Conservation (phyloP, 805 yeast species). For the Ogataea neopini region DNA sequence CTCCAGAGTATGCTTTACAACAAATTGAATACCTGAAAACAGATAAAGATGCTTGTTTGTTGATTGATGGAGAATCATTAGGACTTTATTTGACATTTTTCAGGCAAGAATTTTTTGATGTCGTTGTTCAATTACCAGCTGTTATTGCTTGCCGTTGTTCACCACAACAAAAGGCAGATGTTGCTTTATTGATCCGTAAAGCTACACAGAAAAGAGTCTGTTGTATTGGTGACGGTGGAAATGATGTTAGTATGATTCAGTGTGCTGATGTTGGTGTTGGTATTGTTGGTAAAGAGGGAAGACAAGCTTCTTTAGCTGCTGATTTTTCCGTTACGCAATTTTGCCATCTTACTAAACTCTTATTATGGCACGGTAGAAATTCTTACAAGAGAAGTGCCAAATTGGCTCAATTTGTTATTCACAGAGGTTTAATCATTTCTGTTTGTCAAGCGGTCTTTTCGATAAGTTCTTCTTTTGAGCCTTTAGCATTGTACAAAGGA, state of each 20-base stretch:
- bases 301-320: conserved; percentile 95
- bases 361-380: conserved; percentile 98
- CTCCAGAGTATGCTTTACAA: conserved; percentile 67
- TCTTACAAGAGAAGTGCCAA: conserved; percentile 95
- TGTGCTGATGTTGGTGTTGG: conserved; percentile 99
- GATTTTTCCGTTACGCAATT: conserved; percentile 94
- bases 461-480: conserved; percentile 83
- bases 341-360: conserved; percentile 78
- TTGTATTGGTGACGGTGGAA: conserved; percentile 99
- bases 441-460: conserved; percentile 95
- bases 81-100: conserved; percentile 63
- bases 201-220: conserved; percentile 88
- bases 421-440: conserved; percentile 90
- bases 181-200: conserved; percentile 76
- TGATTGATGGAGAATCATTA: conserved; percentile 93
- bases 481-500: conserved; percentile 92
- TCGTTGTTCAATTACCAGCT: conserved; percentile 79
- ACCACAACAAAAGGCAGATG: conserved; percentile 98
- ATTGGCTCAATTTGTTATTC: conserved; percentile 92
- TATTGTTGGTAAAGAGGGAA: conserved; percentile 97
- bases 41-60: conserved; percentile 67
- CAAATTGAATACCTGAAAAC: conserved; percentile 71
- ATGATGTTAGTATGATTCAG: conserved; percentile 98
- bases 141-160: conserved; percentile 99
- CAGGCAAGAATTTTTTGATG: conserved; percentile 71